Evolutionary conservation across 129 eudicot species (phyloP).

Genomic region (Flaveria brownii): DNA sequence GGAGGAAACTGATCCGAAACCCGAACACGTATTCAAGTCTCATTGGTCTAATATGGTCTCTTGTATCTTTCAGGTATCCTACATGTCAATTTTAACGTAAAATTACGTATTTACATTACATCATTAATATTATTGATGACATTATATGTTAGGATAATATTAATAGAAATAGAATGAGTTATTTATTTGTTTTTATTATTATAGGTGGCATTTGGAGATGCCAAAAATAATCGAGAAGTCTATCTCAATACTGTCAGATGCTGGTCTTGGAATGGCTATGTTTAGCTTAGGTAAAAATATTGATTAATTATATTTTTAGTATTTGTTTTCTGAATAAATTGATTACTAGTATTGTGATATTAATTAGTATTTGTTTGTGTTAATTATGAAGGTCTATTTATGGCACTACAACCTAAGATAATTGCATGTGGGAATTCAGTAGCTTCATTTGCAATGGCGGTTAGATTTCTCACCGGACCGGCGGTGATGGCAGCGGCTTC

Average conservation of each 20-base stretch:
- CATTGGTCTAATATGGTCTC: constrained; percentile 87
- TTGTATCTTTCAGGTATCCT: constrained; percentile 63
- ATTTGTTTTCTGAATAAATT: too few species aligned
- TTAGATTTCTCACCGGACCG: constrained; percentile 93
- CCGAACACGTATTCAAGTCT: constrained; percentile 98
- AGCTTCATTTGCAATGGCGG: constrained; percentile 94
- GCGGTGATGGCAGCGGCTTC: constrained; percentile 98
- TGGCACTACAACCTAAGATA: constrained; percentile 97
- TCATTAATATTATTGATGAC: not conserved
- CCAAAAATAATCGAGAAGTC: constrained; percentile 68
- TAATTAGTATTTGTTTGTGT: not conserved
- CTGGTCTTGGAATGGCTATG: constrained; percentile 99
- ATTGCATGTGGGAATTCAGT: constrained; percentile 91
- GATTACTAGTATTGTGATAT: too few species aligned
- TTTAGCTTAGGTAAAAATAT: constrained; percentile 75
- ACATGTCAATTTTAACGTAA: not conserved
- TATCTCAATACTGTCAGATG: constrained; percentile 83
- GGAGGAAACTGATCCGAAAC: constrained; percentile 92
- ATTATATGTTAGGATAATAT: constrained; percentile 16
- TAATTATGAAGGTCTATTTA: constrained; percentile 68
- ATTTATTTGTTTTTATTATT: not conserved
- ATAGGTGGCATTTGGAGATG: constrained; percentile 90
- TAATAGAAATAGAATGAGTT: not conserved
- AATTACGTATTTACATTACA: not conserved
- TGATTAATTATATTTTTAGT: not conserved